Conservation (phyloP, 768 basidiomycete genomes). For the Pulveroboletus sp. region DNA sequence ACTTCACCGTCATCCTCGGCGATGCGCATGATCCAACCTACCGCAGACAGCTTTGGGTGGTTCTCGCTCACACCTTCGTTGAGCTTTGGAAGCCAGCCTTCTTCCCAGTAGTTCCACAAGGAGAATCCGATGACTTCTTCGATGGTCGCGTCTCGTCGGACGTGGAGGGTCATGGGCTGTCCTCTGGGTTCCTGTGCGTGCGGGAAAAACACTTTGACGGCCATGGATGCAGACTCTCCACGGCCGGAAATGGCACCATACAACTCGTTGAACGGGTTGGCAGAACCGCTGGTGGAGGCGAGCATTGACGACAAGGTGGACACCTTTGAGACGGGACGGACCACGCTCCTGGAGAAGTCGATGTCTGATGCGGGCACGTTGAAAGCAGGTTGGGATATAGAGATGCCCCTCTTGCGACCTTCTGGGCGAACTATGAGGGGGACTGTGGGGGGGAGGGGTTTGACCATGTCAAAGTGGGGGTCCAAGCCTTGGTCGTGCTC, state of each 20-base stretch:
- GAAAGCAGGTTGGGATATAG: conserved; percentile 24
- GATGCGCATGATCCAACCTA: conserved; percentile 91
- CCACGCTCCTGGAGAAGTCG: conserved; percentile 51
- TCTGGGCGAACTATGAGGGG: conserved; percentile 22
- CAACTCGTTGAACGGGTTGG: conserved; percentile 85
- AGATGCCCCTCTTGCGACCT: conserved; percentile 28
- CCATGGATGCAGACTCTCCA: conserved; percentile 56
- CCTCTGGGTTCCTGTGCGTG: conserved; percentile 59
- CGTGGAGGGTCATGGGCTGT: conserved; percentile 65
- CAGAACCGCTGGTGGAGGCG: conserved; percentile 53
- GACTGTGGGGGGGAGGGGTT: conserved; percentile 28
- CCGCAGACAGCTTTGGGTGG: conserved; percentile 67
- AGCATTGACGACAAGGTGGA: conserved; percentile 77
- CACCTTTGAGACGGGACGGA: conserved; percentile 43
- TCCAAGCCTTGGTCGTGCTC: conserved; percentile 33
- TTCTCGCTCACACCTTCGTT: conserved; percentile 62
- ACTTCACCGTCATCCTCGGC: conserved; percentile 98
- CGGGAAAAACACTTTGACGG: conserved; percentile 82
- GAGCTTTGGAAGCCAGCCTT: conserved; percentile 72
- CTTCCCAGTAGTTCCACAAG: conserved; percentile 91
- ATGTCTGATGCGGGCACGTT: conserved; percentile 23
- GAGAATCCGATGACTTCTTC: conserved; percentile 96
- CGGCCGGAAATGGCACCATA: conserved; percentile 86
- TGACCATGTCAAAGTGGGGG: conserved; percentile 54
- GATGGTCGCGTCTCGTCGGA: conserved; percentile 83